phyloP scores from a whole-genome alignment of 495 filamentous ascomycete genomes.

The Aspergillus ellipticus region DNA sequence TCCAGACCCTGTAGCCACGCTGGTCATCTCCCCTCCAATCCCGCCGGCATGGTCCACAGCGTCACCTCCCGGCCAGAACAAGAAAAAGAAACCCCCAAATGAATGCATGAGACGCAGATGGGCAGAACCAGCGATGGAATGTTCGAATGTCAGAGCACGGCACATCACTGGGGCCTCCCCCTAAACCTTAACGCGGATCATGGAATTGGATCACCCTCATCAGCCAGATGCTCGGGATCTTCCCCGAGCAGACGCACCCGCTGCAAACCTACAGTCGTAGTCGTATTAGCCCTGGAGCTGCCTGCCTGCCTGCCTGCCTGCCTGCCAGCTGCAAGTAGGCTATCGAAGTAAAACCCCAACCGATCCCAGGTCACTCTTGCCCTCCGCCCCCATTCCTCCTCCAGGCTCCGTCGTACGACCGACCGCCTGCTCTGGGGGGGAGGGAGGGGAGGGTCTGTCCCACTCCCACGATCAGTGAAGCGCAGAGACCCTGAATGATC shows the following conservation, averaged over 20 bases:
- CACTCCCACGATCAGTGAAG: conserved; percentile 14
- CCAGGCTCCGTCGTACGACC: conserved; percentile 1
- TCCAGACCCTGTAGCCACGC: neutral
- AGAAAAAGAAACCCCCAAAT: conserved; percentile 4
- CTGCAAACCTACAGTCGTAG: neutral
- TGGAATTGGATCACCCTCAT: conserved; percentile 12
- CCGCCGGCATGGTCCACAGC: neutral
- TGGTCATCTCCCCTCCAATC: neutral
- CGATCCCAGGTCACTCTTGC: conserved; percentile 2
- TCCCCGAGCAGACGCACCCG: conserved; percentile 2
- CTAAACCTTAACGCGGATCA: conserved; percentile 19
- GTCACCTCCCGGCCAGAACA: neutral
- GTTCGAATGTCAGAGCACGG: conserved; percentile 16
- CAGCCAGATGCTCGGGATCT: conserved; percentile 18
- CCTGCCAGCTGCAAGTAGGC: neutral
- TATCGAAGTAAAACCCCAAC: conserved; percentile 13
- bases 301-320: too few relatives aligned
- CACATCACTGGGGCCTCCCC: conserved; percentile 2
- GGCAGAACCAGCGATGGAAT: conserved; percentile 11
- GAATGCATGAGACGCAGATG: conserved; percentile 7
- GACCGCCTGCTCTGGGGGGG: neutral
- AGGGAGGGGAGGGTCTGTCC: conserved; percentile 2
- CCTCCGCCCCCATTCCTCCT: neutral
- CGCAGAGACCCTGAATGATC: conserved; percentile 18
- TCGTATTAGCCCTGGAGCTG: neutral